Conservation (phyloP, 2,329 filamentous ascomycete species). For the Xylariales sp. region DNA sequence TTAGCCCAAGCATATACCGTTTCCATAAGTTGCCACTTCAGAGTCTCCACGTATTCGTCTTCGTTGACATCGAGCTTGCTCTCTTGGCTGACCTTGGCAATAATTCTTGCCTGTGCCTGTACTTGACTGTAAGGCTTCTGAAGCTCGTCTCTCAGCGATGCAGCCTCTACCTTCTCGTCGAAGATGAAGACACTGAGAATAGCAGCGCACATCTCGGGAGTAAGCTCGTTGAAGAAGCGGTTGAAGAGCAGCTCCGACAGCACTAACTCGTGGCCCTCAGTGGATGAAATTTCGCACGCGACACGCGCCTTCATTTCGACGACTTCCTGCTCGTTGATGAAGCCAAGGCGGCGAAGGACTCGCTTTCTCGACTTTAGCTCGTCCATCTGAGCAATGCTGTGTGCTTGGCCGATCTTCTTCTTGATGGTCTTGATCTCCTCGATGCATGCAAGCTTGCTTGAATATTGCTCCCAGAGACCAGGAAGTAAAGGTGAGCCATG, state of each 20-base stretch:
- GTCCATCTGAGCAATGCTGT: conserved; percentile 88
- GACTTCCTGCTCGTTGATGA: conserved; percentile 93
- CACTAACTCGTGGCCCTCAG: conserved; percentile 84
- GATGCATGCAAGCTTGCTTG: conserved; percentile 68
- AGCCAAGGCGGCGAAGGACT: conserved; percentile 86
- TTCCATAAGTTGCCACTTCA: conserved; percentile 97
- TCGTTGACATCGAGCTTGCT: conserved; percentile 93
- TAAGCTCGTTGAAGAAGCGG: conserved; percentile 94
- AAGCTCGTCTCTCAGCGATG: conserved; percentile 75
- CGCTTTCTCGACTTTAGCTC: conserved; percentile 95
- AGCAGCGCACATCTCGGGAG: conserved; percentile 80
- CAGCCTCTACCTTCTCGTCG: conserved; percentile 85
- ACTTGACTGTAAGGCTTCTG: conserved; percentile 83
- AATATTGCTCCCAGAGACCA: conserved; percentile 83
- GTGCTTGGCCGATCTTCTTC: conserved; percentile 77
- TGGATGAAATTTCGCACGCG: conserved; percentile 94
- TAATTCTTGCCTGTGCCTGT: conserved; percentile 76
- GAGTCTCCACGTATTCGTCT: conserved; percentile 82
- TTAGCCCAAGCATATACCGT: conserved; percentile 90
- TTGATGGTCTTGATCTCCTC: conserved; percentile 84
- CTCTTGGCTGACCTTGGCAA: conserved; percentile 92
- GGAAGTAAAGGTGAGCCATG: conserved; percentile 84
- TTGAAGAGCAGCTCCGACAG: conserved; percentile 93
- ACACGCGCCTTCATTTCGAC: conserved; percentile 96
- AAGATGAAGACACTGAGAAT: conserved; percentile 94